These are phyloP conservation scores for Tetrapyrgos nigripes DNA, from an alignment of 1,284 basidiomycete species.

Conservation along the genomic window DNA sequence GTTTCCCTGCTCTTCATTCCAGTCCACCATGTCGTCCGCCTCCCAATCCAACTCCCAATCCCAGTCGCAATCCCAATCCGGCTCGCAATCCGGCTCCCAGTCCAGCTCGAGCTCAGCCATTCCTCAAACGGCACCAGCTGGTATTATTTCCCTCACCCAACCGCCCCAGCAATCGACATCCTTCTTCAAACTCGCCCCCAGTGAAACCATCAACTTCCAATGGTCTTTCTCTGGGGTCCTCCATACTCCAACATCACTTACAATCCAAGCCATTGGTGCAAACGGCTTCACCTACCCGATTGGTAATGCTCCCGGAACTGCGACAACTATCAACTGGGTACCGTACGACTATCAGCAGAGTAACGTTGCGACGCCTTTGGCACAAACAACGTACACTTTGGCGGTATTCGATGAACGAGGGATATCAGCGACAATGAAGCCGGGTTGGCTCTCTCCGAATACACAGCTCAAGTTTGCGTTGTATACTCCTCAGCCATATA, in stretches of 20 bases:
- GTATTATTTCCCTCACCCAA: conserved; percentile 75
- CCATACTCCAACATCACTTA: conserved; percentile 73
- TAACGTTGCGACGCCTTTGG: conserved; percentile 72
- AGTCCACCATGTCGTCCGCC: too few species aligned
- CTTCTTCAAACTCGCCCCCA: conserved; percentile 87
- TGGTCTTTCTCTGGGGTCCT: conserved; percentile 87
- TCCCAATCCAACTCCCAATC: too few species aligned
- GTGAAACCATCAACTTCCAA: conserved; percentile 84
- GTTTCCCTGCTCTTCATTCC: too few species aligned
- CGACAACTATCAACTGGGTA: conserved; percentile 84
- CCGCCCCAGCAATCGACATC: conserved; percentile 83
- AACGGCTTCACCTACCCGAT: conserved; percentile 91
- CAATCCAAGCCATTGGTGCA: conserved; percentile 81
- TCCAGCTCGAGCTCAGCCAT: too few species aligned
- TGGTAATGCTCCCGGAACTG: conserved; percentile 73
- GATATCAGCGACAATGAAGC: conserved; percentile 56
- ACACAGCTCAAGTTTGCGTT: conserved; percentile 80
- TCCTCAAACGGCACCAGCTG: conserved; percentile 65
- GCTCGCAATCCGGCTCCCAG: too few species aligned
- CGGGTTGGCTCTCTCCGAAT: conserved; percentile 78
- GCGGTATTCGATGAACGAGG: conserved; percentile 72
- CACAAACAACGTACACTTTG: conserved; percentile 78
- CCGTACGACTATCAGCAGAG: conserved; percentile 76
- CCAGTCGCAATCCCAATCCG: too few species aligned
- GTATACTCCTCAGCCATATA: conserved; percentile 84